These are phyloP conservation scores for Tremella mesenterica DNA, from an alignment of 768 basidiomycete genomes.

Conservation along the genomic window DNA sequence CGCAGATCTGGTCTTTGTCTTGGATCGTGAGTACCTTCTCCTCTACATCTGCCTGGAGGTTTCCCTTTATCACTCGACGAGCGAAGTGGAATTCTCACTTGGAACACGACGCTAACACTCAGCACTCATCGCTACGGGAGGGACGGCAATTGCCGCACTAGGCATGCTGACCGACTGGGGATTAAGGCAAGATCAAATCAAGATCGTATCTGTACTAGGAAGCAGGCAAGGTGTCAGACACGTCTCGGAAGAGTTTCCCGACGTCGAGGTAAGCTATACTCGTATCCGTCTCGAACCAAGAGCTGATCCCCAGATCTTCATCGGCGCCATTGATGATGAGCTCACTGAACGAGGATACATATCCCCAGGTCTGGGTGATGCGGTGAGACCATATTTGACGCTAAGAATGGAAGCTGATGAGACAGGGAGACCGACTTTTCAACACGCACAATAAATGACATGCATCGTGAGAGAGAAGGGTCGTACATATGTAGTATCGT, in stretches of 20 bases:
- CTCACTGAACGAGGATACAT: slow-evolving; percentile 71
- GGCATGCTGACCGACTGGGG: slow-evolving; percentile 52
- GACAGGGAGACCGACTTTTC: slow-evolving; percentile 75
- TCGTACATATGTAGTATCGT: not conserved
- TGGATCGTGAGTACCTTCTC: slow-evolving; percentile 53
- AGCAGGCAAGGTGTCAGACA: slow-evolving; percentile 63
- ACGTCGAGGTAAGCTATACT: slow-evolving; percentile 57
- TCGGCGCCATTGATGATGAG: slow-evolving; percentile 65
- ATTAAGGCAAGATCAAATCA: slow-evolving; percentile 57
- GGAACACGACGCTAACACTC: not conserved
- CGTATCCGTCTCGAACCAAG: not conserved
- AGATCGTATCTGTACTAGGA: slow-evolving; percentile 71
- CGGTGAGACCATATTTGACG: slow-evolving; percentile 31
- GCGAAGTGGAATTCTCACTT: no score
- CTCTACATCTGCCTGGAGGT: not conserved
- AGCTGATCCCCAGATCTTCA: slow-evolving; percentile 60
- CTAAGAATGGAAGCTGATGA: not conserved
- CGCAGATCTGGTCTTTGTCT: slow-evolving; percentile 72
- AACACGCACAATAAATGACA: slow-evolving; percentile 50
- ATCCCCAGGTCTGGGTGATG: slow-evolving; percentile 82
- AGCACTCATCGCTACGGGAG: slow-evolving; percentile 76
- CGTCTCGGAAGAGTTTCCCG: slow-evolving; percentile 61
- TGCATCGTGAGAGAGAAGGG: not conserved
- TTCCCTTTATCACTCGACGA: not conserved
- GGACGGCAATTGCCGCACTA: slow-evolving; percentile 80